Percentiles rank a stretch among this genome's conserved stretches.
Evolutionary conservation across 768 basidiomycete genomes (phyloP).

Genomic region (Serendipita indica): DNA sequence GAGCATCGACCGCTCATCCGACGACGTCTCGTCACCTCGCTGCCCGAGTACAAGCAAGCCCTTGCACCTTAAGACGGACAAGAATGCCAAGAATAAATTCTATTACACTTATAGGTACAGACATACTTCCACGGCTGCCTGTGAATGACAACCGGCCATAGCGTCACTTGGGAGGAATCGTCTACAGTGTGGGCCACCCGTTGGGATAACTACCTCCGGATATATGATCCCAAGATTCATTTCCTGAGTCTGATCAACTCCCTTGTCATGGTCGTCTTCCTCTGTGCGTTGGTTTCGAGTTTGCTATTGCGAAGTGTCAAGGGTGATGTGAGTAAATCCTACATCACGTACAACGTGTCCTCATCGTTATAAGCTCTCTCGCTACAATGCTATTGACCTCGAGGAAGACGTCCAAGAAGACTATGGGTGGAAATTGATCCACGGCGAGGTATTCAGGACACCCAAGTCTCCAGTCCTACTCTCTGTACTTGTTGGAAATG

Average conservation of each 20-base stretch:
- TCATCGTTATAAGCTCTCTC: constrained; percentile 43
- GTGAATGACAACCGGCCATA: neutral
- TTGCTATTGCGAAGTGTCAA: constrained; percentile 74
- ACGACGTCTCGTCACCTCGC: constrained; percentile 45
- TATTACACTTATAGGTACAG: constrained; percentile 72
- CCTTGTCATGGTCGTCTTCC: constrained; percentile 76
- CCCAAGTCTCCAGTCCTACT: constrained; percentile 64
- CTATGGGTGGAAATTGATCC: constrained; percentile 96
- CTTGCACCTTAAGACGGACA: constrained; percentile 46
- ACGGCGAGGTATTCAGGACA: constrained; percentile 87
- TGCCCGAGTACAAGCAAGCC: constrained; percentile 35
- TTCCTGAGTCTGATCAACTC: constrained; percentile 87
- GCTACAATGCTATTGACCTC: constrained; percentile 91
- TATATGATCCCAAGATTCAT: constrained; percentile 87
- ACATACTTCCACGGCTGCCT: neutral
- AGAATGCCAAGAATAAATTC: constrained; percentile 35
- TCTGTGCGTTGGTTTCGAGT: constrained; percentile 88
- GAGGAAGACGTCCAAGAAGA: constrained; percentile 96
- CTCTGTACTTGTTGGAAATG: constrained; percentile 82
- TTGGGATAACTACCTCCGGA: constrained; percentile 93
- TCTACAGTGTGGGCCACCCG: constrained; percentile 84
- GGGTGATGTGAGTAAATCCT: constrained; percentile 50
- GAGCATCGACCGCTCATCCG: constrained; percentile 19
- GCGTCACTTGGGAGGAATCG: constrained; percentile 41
- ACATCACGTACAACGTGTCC: neutral